A percentile compares a stretch with the other conserved stretches of the same genome.
Conservation (phyloP, 1,139 yeast species). For the Blastobotrys niveus region DNA sequence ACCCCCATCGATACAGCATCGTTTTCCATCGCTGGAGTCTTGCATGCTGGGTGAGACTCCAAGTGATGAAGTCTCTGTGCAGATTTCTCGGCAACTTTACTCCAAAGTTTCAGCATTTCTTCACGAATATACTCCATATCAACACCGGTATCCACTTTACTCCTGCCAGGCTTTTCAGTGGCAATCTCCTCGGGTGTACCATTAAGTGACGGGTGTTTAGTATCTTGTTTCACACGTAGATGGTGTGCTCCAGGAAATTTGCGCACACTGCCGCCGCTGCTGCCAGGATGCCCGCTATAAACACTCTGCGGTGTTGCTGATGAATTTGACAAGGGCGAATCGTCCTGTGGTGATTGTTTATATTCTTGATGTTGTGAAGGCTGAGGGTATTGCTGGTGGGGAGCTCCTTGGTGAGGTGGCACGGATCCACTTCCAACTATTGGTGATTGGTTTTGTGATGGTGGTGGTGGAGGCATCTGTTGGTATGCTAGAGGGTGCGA, state of each 20-base stretch:
- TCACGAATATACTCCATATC: slow-evolving; percentile 27
- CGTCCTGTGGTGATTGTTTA: not conserved
- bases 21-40: slow-evolving; percentile 26
- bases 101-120: slow-evolving; percentile 32
- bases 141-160: slow-evolving; percentile 21
- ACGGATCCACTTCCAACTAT: not conserved
- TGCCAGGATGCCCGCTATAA: too few relatives aligned
- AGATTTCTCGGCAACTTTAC: slow-evolving; percentile 26
- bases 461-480: not conserved
- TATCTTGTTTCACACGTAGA: not conserved
- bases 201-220: slow-evolving; percentile 12
- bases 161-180: not conserved
- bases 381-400: not conserved
- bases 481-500: not conserved
- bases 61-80: slow-evolving; percentile 21
- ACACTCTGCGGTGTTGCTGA: not conserved
- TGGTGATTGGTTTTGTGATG: not conserved
- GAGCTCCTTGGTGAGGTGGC: not conserved
- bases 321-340: not conserved
- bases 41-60: slow-evolving; percentile 18
- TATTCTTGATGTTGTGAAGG: not conserved
- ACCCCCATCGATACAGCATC: slow-evolving; percentile 33
- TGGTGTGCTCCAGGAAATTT: too few relatives aligned
- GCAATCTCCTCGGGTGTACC: slow-evolving; percentile 23
- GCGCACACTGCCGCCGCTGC: too few relatives aligned